These are phyloP conservation scores for Diaporthe caulivora DNA, from an alignment of 2,329 filamentous ascomycete genomes.

Conservation along the genomic window DNA sequence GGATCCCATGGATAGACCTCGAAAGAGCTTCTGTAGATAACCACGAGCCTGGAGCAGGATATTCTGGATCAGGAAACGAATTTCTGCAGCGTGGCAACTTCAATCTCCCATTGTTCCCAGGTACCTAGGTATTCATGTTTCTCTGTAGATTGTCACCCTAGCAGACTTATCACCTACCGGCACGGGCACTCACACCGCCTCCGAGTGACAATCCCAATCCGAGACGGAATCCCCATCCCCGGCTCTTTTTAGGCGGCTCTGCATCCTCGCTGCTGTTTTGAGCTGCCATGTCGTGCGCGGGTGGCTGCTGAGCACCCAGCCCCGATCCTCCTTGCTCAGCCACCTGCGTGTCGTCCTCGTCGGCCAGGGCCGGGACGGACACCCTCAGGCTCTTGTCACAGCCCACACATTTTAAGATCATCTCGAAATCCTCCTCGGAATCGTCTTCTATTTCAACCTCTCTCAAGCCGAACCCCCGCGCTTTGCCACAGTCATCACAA, in stretches of 20 bases:
- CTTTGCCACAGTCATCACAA: conserved; percentile 56
- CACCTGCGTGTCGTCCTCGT: background rate
- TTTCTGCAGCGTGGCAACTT: background rate
- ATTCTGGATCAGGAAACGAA: background rate
- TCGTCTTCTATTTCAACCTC: conserved; percentile 40
- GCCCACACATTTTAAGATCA: background rate
- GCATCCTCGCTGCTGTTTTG: background rate
- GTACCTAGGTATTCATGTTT: no score
- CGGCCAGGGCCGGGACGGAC: conserved; percentile 21
- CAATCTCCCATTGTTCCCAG: no score
- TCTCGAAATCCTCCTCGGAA: conserved; percentile 34
- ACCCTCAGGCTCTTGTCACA: conserved; percentile 16
- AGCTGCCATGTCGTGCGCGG: background rate
- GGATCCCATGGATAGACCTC: no score
- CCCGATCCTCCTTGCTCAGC: background rate
- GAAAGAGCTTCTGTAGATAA: no score
- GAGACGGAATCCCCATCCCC: conserved; percentile 25
- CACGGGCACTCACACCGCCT: conserved; percentile 22
- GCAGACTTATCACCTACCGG: conserved; percentile 1
- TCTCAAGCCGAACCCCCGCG: conserved; percentile 40
- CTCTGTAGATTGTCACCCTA: background rate
- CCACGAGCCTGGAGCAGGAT: no score
- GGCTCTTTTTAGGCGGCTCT: conserved; percentile 26
- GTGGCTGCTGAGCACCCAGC: conserved; percentile 1
- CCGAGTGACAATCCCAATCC: conserved; percentile 30